Conservation (phyloP, 2,329 filamentous ascomycete genomes). For the Gaeumannomyces tritici region DNA sequence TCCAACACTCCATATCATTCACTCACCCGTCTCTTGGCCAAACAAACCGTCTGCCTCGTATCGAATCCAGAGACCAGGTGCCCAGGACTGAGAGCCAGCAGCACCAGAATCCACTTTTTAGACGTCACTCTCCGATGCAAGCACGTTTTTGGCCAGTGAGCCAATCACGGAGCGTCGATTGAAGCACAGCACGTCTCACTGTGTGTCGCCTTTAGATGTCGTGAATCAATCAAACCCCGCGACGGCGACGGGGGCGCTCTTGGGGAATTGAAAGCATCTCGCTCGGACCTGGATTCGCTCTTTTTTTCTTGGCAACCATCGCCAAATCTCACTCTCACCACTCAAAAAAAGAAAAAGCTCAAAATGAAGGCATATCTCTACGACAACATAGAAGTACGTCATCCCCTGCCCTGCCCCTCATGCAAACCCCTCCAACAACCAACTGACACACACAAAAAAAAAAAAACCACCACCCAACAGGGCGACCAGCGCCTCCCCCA, state of each 20-base stretch:
- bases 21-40: too few relatives aligned
- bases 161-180: neutral
- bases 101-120: neutral
- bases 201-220: neutral
- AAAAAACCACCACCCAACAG: too few relatives aligned
- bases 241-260: neutral
- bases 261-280: neutral
- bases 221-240: neutral
- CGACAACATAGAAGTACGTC: constrained; percentile 1
- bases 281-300: neutral
- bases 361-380: constrained; percentile 2
- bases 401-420: neutral
- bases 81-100: too few relatives aligned
- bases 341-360: neutral
- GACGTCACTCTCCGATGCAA: neutral
- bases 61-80: neutral
- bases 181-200: neutral
- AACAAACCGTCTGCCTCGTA: neutral
- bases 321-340: neutral
- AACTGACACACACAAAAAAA: neutral
- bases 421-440: neutral
- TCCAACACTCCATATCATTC: too few relatives aligned
- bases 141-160: constrained; percentile 1
- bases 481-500: constrained; percentile 90
- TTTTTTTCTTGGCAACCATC: neutral